Conservation (phyloP, 2,329 filamentous ascomycete genomes). For the Hirsutella minnesotensis region DNA sequence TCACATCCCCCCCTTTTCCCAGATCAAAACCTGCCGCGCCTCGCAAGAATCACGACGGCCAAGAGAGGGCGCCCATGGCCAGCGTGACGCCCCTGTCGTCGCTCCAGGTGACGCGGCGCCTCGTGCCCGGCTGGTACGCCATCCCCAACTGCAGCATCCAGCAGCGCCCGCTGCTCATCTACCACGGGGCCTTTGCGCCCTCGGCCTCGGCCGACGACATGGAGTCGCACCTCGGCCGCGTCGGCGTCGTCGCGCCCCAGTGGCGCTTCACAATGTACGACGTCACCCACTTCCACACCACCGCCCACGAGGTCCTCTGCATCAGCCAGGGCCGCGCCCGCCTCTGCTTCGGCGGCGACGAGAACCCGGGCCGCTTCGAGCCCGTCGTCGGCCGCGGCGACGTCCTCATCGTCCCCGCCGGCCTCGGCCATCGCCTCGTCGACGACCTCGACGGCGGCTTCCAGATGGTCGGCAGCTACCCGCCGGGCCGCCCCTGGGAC, state of each 20-base stretch:
- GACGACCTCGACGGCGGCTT: slow-evolving; percentile 43
- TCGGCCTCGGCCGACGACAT: slow-evolving; percentile 34
- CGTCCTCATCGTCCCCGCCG: slow-evolving; percentile 53
- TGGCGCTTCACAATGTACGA: slow-evolving; percentile 61
- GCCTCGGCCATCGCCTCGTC: slow-evolving; percentile 49
- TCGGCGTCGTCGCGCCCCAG: slow-evolving; percentile 47
- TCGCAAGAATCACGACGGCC: neutral
- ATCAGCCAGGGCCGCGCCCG: slow-evolving; percentile 45
- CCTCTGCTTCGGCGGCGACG: slow-evolving; percentile 56
- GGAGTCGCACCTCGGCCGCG: slow-evolving; percentile 39
- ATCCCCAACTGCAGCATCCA: slow-evolving; percentile 56
- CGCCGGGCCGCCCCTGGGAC: slow-evolving; percentile 46
- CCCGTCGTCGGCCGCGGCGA: slow-evolving; percentile 44
- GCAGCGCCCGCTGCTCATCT: slow-evolving; percentile 52
- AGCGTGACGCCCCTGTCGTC: slow-evolving; percentile 22
- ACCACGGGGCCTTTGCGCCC: slow-evolving; percentile 44
- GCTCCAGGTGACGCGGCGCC: slow-evolving; percentile 43
- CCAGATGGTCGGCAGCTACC: slow-evolving; percentile 58
- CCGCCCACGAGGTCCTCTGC: slow-evolving; percentile 53
- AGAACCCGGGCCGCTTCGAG: slow-evolving; percentile 28
- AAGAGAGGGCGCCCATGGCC: neutral
- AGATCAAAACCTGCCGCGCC: too few species aligned
- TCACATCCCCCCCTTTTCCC: neutral
- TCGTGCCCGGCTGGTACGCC: slow-evolving; percentile 43
- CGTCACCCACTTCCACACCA: slow-evolving; percentile 56